Base-by-base conservation (phyloP, 2,329 filamentous ascomycete species). In the Fusarium pseudonygamai region DNA sequence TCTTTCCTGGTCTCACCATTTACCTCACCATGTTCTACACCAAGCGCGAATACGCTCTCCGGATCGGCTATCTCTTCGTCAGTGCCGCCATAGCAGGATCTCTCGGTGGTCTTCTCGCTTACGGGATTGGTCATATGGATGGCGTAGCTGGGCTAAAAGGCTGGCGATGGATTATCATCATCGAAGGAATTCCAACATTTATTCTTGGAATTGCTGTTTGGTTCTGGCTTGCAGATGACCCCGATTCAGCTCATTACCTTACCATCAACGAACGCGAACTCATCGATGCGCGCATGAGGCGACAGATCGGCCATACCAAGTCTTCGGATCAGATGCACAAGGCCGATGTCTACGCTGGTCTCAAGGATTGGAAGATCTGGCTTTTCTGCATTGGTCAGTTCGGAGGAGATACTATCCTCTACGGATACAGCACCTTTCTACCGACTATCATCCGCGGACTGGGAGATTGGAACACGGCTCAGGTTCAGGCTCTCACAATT, bases 371-470 rank as follows among this genome's bases (percentile, higher is more conserved):
- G 76, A 91, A 90, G 88, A 91, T 89, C 36, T 91, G 87, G 82
- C 83, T 85, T 1, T 91, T 91, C 74, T 88, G 84, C 72, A 80
- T 88, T 40, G 89, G 84, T 3, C 89, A 91, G 67, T 92, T 92
- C 56, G 89, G 89, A 7, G 84, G 85, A 24, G 89, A 91, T 70
- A 90, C 88, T 1, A 90, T 92, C 84, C 84, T 92, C 0, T 93
- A 92, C 71, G 79, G 79, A 6, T 92, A 88, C 78, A 88, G 86
- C 58, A 92, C 89, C 4, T 92, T 92, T 74, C 80, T 93, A 42
- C 91, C 91, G 0, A 92, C 90, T 0, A 92, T 93, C 60, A 92
- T 93, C 76, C 82, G 86, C 26, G 88, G 86, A 0, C 85, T 92
- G 58, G 85, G 89, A 0, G 83, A 89, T 57, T 79, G 78, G 78